phyloP scores from a whole-genome alignment of 371 early-diverging fungal species.

The Syncephalastrum racemosum region DNA sequence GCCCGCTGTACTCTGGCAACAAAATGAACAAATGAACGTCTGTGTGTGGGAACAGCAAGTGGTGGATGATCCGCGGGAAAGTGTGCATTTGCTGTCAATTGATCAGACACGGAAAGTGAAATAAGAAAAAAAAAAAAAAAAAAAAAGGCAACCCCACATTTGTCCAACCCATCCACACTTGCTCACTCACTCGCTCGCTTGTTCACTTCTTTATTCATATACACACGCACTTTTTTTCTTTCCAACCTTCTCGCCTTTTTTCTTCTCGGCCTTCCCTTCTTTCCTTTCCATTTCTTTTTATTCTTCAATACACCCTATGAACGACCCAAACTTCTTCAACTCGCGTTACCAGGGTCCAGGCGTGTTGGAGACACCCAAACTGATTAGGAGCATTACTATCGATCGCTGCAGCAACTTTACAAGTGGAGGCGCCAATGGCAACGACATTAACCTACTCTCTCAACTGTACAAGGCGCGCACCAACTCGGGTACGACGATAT shows the following conservation, averaged over 20 bases:
- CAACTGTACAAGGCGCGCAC: constrained; percentile 50
- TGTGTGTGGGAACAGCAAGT: neutral
- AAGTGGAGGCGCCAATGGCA: constrained; percentile 47
- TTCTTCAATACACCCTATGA: constrained; percentile 11
- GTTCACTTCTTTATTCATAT: no score
- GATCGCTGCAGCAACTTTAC: constrained; percentile 52
- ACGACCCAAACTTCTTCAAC: constrained; percentile 18
- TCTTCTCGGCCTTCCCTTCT: neutral
- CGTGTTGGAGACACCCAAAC: constrained; percentile 36
- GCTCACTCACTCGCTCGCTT: no score
- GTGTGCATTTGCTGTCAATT: no score
- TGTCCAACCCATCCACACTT: no score
- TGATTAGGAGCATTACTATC: constrained; percentile 43
- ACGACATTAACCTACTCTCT: constrained; percentile 46
- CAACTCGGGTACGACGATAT: constrained; percentile 30
- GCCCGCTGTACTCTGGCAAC: no score
- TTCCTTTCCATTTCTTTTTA: neutral
- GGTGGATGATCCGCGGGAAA: no score
- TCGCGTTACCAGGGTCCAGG: constrained; percentile 24
- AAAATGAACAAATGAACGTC: neutral
- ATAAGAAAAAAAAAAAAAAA: no score
- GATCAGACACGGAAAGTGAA: no score
- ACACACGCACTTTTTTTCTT: no score
- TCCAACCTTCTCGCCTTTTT: constrained; percentile 6
- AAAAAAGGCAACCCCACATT: no score